These are phyloP conservation scores for Fomitopsis pinicola DNA, from an alignment of 1,284 basidiomycete species.

Conservation along the genomic window DNA sequence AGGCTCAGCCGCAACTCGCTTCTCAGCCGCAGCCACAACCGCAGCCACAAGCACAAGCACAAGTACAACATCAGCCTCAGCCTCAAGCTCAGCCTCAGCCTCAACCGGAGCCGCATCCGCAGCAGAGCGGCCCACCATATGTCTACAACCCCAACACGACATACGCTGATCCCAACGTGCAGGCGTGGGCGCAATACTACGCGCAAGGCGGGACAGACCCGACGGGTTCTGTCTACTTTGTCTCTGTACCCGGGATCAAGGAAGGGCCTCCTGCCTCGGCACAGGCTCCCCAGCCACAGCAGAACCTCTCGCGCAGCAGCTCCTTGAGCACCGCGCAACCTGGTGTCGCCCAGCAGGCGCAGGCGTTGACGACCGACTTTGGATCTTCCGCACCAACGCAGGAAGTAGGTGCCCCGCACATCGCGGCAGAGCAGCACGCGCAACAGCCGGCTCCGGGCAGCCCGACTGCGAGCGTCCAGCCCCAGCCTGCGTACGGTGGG, in stretches of 20 bases:
- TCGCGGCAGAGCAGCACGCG: not conserved
- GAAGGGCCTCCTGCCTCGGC: slow-evolving; percentile 27
- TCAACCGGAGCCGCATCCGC: slow-evolving; percentile 15
- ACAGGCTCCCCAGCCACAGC: slow-evolving; percentile 2
- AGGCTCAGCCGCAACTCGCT: slow-evolving; percentile 20
- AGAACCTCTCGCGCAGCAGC: slow-evolving; percentile 8
- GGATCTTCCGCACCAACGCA: not conserved
- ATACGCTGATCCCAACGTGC: slow-evolving; percentile 69
- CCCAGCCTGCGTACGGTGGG: slow-evolving; percentile 16
- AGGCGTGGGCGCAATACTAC: slow-evolving; percentile 81
- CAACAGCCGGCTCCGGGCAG: not conserved
- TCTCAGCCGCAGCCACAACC: slow-evolving; percentile 15
- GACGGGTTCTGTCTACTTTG: slow-evolving; percentile 70
- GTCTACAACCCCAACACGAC: slow-evolving; percentile 59
- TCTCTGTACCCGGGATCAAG: slow-evolving; percentile 68
- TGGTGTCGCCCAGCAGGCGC: not conserved
- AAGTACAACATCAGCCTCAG: slow-evolving; percentile 15
- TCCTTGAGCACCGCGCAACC: slow-evolving; percentile 11
- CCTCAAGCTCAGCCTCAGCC: slow-evolving; percentile 18
- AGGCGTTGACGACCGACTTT: not conserved
- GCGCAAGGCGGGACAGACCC: slow-evolving; percentile 66
- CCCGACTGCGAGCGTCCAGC: not conserved
- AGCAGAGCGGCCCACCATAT: slow-evolving; percentile 56
- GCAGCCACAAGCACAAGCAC: slow-evolving; percentile 25
- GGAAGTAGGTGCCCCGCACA: not conserved